Conservation (phyloP, 2,329 filamentous ascomycete species). For the Hymenoscyphus infarciens region DNA sequence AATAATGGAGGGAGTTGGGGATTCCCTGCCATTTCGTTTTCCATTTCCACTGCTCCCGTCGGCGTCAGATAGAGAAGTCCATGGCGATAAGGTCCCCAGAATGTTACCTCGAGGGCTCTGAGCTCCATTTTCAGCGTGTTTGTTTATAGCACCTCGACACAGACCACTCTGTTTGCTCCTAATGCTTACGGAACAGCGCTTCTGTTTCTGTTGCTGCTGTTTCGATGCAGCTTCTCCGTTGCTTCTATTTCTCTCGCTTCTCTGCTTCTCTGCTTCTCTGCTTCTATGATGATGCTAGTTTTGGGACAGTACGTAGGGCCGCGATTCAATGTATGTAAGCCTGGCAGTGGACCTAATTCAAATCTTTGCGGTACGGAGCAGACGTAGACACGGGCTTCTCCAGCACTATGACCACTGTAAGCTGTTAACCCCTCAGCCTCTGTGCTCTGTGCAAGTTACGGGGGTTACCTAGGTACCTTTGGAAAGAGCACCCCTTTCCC, state of each 20-base stretch:
- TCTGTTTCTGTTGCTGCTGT: conserved; percentile 8
- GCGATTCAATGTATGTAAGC: background rate
- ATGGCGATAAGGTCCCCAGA: background rate
- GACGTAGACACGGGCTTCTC: background rate
- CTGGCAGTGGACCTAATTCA: background rate
- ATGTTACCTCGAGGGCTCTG: background rate
- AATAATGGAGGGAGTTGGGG: background rate
- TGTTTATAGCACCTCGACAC: background rate
- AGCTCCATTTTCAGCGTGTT: background rate
- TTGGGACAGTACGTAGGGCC: background rate
- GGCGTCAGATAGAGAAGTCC: background rate
- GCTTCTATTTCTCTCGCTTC: conserved; percentile 5
- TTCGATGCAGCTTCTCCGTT: conserved; percentile 4
- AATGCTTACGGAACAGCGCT: background rate
- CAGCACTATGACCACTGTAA: background rate
- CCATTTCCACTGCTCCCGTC: background rate
- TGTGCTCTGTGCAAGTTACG: conserved; percentile 2
- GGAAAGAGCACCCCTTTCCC: background rate
- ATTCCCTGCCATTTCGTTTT: background rate
- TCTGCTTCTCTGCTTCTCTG: background rate
- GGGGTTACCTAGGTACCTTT: background rate
- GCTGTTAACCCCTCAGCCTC: background rate
- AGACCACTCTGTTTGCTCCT: background rate
- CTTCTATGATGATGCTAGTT: background rate
- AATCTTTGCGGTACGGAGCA: background rate